These are phyloP conservation scores for Naegleria fowleri DNA, from an alignment of 208 protist species.

Conservation along the genomic window DNA sequence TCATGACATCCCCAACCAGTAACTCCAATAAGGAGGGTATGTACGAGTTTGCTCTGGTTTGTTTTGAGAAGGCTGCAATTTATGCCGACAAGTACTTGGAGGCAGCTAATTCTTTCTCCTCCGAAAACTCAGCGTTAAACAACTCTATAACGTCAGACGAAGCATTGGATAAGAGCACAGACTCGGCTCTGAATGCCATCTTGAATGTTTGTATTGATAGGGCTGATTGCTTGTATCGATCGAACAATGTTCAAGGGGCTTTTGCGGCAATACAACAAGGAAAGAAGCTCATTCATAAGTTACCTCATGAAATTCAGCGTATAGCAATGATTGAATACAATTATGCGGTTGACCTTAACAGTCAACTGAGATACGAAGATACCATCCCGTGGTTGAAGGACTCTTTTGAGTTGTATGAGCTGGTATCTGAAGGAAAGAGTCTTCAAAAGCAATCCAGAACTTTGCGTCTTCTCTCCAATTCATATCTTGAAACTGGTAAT, in stretches of 20 bases:
- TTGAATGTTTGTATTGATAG: not conserved
- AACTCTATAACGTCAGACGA: not conserved
- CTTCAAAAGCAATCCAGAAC: not conserved
- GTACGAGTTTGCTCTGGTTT: not conserved
- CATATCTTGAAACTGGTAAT: not conserved
- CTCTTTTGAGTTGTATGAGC: not conserved
- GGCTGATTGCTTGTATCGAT: not conserved
- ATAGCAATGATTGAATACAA: not conserved
- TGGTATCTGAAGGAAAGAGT: not conserved
- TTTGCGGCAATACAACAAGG: not conserved
- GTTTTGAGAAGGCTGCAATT: not conserved
- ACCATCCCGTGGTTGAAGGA: not conserved
- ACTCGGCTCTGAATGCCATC: not conserved
- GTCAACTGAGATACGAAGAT: not conserved
- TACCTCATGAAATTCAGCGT: not conserved
- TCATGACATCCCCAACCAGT: not conserved
- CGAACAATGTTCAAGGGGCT: not conserved
- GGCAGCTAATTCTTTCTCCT: not conserved
- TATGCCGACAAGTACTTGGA: not conserved
- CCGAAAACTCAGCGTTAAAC: not conserved
- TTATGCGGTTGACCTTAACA: not conserved
- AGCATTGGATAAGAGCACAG: not conserved
- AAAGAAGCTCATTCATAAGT: not conserved
- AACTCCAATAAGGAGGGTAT: not conserved
- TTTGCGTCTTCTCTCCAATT: not conserved